Conservation (phyloP, 108 stramenopile genomes). For the Stephanodiscus minutulus region DNA sequence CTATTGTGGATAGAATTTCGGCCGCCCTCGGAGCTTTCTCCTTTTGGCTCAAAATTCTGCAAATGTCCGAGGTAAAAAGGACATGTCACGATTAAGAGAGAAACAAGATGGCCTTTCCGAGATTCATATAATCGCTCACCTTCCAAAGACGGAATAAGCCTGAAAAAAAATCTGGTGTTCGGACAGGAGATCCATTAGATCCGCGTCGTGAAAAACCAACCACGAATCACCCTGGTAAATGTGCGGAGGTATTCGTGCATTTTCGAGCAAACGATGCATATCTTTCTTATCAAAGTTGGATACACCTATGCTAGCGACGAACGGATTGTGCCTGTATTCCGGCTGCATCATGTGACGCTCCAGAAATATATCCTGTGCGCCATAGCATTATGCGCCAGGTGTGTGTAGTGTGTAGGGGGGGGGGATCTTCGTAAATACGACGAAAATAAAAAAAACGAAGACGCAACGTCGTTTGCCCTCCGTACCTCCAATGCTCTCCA, state of each 20-base stretch:
- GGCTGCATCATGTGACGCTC: conserved; percentile 6
- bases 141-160: conserved; percentile 74
- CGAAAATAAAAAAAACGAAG: too few relatives aligned
- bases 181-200: conserved; percentile 55
- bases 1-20: conserved; percentile 21
- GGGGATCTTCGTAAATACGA: neutral
- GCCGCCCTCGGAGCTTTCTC: conserved; percentile 41
- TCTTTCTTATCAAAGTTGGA: conserved; percentile 84
- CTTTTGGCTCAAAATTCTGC: conserved; percentile 24
- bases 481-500: conserved; percentile 82
- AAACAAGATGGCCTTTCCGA: too few relatives aligned
- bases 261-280: conserved; percentile 50
- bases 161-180: conserved; percentile 63
- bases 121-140: conserved; percentile 2
- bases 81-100: too few relatives aligned
- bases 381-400: neutral
- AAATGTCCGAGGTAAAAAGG: too few relatives aligned
- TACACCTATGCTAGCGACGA: conserved; percentile 79
- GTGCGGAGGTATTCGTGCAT: conserved; percentile 59
- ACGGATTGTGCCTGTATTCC: conserved; percentile 5
- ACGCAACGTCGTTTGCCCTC: too few relatives aligned
- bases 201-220: conserved; percentile 71
- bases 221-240: conserved; percentile 77
- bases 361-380: neutral
- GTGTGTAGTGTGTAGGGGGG: neutral